phyloP scores from a whole-genome alignment of 164 flowering plant genomes.

The Chimonanthus praecox region DNA sequence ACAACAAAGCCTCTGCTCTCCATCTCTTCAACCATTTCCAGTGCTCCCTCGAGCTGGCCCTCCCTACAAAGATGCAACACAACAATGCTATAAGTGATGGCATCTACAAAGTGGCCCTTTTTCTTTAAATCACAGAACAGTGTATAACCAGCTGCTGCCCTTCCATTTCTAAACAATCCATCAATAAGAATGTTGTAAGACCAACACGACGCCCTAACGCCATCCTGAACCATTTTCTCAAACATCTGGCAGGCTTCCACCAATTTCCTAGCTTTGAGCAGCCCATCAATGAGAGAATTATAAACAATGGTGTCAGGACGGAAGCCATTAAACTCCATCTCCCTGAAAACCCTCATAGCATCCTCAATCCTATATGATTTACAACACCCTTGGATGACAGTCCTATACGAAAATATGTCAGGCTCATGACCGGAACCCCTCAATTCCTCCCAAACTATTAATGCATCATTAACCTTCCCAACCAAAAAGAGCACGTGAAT shows the following conservation, averaged over 20 bases:
- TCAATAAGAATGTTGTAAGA: conserved; percentile 81
- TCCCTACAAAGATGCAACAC: conserved; percentile 61
- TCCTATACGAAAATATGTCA: conserved; percentile 61
- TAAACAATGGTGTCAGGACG: conserved; percentile 54
- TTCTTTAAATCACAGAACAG: conserved; percentile 80
- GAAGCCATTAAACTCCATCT: conserved; percentile 72
- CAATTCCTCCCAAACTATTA: conserved; percentile 72
- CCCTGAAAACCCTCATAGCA: conserved; percentile 57
- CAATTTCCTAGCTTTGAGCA: conserved; percentile 67
- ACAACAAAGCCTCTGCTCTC: conserved; percentile 75
- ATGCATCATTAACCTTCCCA: conserved; percentile 79
- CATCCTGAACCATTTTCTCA: conserved; percentile 80
- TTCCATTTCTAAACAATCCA: conserved; percentile 78
- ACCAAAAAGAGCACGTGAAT: conserved; percentile 59
- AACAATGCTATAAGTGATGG: conserved; percentile 75
- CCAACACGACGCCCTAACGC: conserved; percentile 69
- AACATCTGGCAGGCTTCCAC: conserved; percentile 79
- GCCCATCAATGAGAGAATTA: conserved; percentile 77
- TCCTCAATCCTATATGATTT: conserved; percentile 59
- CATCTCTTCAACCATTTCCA: conserved; percentile 81
- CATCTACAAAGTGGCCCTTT: conserved; percentile 86
- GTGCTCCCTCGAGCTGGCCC: conserved; percentile 57
- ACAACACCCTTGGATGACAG: conserved; percentile 70
- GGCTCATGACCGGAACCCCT: conserved; percentile 82
- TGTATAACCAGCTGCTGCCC: conserved; percentile 68